Percentiles rank a stretch among this genome's conserved stretches.
Evolutionary conservation across 257 asterid genomes (phyloP).

Genomic region (Przewalskia tangutica): DNA sequence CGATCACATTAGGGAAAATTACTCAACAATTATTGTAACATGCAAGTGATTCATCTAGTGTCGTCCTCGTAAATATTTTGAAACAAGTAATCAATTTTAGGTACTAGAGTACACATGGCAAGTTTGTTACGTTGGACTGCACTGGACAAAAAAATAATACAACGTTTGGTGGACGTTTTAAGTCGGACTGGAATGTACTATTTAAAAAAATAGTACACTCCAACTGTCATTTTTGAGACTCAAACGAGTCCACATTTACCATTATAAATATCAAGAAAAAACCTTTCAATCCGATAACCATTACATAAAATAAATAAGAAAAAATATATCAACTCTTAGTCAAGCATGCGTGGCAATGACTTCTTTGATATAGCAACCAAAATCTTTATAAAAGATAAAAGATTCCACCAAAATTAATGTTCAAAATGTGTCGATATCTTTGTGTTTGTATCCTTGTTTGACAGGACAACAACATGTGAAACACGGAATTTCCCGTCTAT

Average conservation of each 20-base stretch:
- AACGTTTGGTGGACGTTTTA: too few relatives aligned
- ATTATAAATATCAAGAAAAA: neutral
- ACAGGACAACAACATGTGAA: neutral
- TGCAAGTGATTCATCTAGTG: neutral
- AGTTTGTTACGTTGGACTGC: too few relatives aligned
- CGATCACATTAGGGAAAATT: too few relatives aligned
- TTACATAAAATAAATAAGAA: neutral
- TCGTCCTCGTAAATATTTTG: too few relatives aligned
- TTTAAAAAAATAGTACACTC: too few relatives aligned
- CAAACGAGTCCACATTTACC: neutral
- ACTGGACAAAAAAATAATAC: too few relatives aligned
- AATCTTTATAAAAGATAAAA: neutral
- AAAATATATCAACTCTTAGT: neutral
- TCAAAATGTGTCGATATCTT: neutral
- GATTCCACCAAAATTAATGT: neutral
- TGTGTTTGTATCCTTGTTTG: neutral
- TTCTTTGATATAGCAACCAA: neutral
- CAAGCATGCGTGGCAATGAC: neutral
- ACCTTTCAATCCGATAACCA: too few relatives aligned
- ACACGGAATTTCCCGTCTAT: neutral
- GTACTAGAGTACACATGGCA: neutral
- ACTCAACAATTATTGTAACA: neutral
- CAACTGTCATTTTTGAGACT: too few relatives aligned
- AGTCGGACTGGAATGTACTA: too few relatives aligned
- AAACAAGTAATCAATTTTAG: too few relatives aligned